phyloP scores from a whole-genome alignment of 164 flowering plant species.

The Nelumbo lutea region DNA sequence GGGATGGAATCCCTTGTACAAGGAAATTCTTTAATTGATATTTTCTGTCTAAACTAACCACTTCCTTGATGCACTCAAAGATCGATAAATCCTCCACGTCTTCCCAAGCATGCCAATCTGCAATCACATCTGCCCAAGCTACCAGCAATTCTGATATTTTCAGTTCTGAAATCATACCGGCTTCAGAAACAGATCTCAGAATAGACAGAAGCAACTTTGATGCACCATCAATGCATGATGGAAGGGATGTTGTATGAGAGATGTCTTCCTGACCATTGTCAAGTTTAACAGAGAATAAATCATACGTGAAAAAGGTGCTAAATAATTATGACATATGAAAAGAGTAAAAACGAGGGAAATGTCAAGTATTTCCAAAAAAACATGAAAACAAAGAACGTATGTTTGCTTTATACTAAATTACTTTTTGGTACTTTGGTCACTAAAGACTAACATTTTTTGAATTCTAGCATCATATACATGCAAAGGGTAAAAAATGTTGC shows the following conservation, averaged over 20 bases:
- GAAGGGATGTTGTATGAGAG: conserved; percentile 22
- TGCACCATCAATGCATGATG: conserved; percentile 56
- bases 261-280: conserved; percentile 34
- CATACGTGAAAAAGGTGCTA: not conserved
- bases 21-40: conserved; percentile 45
- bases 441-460: no score
- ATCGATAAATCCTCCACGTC: conserved; percentile 60
- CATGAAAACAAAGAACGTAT: not conserved
- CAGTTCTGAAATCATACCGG: conserved; percentile 31
- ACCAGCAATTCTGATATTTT: conserved; percentile 47
- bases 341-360: not conserved
- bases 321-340: no score
- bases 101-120: conserved; percentile 88
- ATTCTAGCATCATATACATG: no score
- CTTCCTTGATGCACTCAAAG: conserved; percentile 57
- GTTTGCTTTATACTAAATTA: no score
- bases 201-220: conserved; percentile 53
- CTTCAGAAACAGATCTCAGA: conserved; percentile 36
- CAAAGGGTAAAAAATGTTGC: no score
- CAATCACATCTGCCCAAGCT: conserved; percentile 64
- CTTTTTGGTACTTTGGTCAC: no score
- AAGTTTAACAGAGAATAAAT: not conserved
- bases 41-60: conserved; percentile 38
- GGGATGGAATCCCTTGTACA: conserved; percentile 34
- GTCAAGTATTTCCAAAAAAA: not conserved